Evolutionary conservation across 2,329 filamentous ascomycete species (phyloP), one percentile per base, ranked within the genome.

Genomic region (Pestalotiopsis sp.): DNA sequence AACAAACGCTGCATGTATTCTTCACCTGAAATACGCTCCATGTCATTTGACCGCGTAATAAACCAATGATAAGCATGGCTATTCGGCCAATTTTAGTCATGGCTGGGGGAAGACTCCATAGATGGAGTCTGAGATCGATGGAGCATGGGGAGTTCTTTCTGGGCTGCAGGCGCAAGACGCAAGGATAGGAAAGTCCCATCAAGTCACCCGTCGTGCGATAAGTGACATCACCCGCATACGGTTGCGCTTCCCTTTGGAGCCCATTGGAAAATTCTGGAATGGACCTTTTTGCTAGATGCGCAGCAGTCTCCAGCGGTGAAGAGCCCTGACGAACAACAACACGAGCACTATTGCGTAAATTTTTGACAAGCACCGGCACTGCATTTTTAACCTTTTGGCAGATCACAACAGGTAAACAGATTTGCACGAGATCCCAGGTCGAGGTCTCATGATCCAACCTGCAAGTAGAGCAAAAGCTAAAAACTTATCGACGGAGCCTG

Each of bases 1-100:
- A 17, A n/a, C 17, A 52, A 52, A 52, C 45, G 23, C 9, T 52
- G 6, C 20, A 20, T 20, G 20, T 52, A 7, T 52, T 52, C 7
- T 9, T 52, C 45, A 52, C 20, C 17, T 52, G 20, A n/a, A 59
- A 27, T 27, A 23, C 23, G 5, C 20, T 59, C 25, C 57, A 59
- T 62, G 59, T 62, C 59, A 62, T 62, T 38, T 62, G 59, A 36
- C 59, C 31, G 59, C 59, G 59, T 62, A 62, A 62, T 62, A 36
- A 62, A 36, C 36, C 59, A 62, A 62, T 62, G 59, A 62, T 62
- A 62, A 62, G 59, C 27, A 14, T 27, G 23, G 25, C 23, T 62
- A 20, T 36, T 62, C 59, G 36, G 25, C 14, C 27, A 31, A 62
- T 36, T 38, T 62, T 62, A 62, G 59, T 62, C 59, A 62, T 62